Evolutionary conservation across 805 yeast species (phyloP), one percentile per base, ranked within the genome.

Genomic region (Brettanomyces naardenensis): DNA sequence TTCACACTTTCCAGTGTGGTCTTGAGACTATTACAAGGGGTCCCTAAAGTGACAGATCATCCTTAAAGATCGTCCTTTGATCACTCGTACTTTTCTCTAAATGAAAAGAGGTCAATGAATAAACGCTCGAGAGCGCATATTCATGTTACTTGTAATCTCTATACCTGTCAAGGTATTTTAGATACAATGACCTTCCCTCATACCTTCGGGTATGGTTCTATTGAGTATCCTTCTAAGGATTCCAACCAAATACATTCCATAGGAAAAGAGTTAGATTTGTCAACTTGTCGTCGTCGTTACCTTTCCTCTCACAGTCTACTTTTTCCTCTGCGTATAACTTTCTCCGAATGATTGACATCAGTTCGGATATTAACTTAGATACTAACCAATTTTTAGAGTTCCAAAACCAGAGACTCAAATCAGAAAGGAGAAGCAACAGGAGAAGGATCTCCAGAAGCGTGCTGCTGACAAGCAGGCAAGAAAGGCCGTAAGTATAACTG

Each of bases 391-490:
- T 27, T 20, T 18, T 62, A 75, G 62, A 60, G 65, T 73, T 55
- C 66, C 72, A 46, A 47, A 52, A 68, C 95, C 95, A 77, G 95
- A 84, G 78, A 69, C 92, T 64, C 81, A 79, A 66, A 69, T 80
- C 68, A 84, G 84, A 80, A 79, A 81, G 75, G 66, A 80, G 59
- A 76, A 81, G 75, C 78, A 82, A 67, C 74, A 77, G 65, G 78
- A 80, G 62, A 81, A 82, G 77, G 69, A 77, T 59, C 74, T 80
- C 54, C 84, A 78, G 63, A 75, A 78, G 67, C 75, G 81, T 60
- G 80, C 85, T 64, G 88, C 86, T 61, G 89, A 77, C 63, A 80
- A 77, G 71, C 73, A 68, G 62, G 82, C 79, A 52, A 75, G 87
- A 68, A 74, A 77, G 69, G 78, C 77, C 61, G 95, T 84, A 82